Conservation (phyloP, 768 basidiomycete genomes). For the Gelatoporia subvermispora region DNA sequence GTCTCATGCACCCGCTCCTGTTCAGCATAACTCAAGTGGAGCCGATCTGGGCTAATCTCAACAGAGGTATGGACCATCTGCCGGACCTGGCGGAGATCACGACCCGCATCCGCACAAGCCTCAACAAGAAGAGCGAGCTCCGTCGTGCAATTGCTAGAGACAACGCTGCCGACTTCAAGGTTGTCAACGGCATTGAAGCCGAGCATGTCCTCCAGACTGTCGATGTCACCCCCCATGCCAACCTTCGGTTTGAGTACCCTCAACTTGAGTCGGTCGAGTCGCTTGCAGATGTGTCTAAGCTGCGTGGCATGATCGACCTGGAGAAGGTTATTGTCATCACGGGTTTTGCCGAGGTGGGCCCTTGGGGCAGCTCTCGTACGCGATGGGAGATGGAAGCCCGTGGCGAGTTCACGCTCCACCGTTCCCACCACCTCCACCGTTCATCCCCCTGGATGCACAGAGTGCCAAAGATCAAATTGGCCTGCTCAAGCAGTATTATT, state of each 20-base stretch:
- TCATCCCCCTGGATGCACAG: slow-evolving; percentile 62
- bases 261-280: slow-evolving; percentile 66
- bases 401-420: slow-evolving; percentile 93
- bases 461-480: slow-evolving; percentile 80
- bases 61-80: slow-evolving; percentile 96
- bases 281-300: slow-evolving; percentile 66
- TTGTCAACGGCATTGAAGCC: slow-evolving; percentile 83
- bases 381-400: slow-evolving; percentile 99
- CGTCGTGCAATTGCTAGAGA: slow-evolving; percentile 92
- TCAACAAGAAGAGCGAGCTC: slow-evolving; percentile 85
- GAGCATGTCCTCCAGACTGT: slow-evolving; percentile 91
- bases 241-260: slow-evolving; percentile 97
- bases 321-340: slow-evolving; percentile 96
- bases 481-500: slow-evolving; percentile 74
- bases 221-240: slow-evolving; percentile 91
- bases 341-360: slow-evolving; percentile 95
- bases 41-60: slow-evolving; percentile 98
- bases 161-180: slow-evolving; percentile 93
- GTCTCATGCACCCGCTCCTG: slow-evolving; percentile 96
- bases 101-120: slow-evolving; percentile 71
- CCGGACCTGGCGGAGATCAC: slow-evolving; percentile 93
- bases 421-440: slow-evolving; percentile 81
- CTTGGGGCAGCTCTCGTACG: slow-evolving; percentile 97
- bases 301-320: slow-evolving; percentile 87
- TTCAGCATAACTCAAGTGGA: slow-evolving; percentile 99